Percentiles rank a stretch among this genome's conserved stretches.
Evolutionary conservation across 2,329 filamentous ascomycete genomes (phyloP).

Genomic region (Epicoccum sorghinum): DNA sequence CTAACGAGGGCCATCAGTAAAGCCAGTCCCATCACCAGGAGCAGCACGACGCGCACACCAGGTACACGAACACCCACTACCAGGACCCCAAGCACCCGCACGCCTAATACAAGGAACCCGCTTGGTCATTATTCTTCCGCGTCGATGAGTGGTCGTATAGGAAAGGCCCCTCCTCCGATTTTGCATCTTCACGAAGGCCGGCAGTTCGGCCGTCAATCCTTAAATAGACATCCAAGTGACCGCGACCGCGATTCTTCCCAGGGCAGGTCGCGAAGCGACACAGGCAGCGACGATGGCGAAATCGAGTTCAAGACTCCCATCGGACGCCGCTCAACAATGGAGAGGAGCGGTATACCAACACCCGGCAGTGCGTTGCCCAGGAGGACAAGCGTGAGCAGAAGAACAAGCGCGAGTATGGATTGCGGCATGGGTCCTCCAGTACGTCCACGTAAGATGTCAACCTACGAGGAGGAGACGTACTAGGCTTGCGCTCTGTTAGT

Average conservation of each 20-base stretch:
- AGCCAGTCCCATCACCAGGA: conserved; percentile 64
- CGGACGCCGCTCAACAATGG: conserved; percentile 51
- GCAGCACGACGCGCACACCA: conserved; percentile 69
- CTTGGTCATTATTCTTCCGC: conserved; percentile 61
- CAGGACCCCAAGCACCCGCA: conserved; percentile 57
- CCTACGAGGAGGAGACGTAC: conserved; percentile 62
- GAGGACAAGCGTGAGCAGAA: conserved; percentile 56
- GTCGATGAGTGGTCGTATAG: conserved; percentile 53
- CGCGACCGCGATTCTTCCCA: conserved; percentile 43
- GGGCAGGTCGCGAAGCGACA: conserved; percentile 51
- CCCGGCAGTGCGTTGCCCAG: conserved; percentile 56
- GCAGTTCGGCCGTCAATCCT: conserved; percentile 61
- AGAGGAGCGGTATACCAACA: conserved; percentile 57
- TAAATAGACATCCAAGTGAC: conserved; percentile 62
- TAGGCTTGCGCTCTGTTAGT: conserved; percentile 30
- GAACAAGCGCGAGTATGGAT: conserved; percentile 48
- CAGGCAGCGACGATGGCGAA: conserved; percentile 47
- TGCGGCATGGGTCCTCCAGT: conserved; percentile 55
- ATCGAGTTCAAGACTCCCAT: conserved; percentile 52
- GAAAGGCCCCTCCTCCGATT: conserved; percentile 51
- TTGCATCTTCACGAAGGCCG: conserved; percentile 51
- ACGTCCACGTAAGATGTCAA: conserved; percentile 58
- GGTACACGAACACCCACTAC: conserved; percentile 46
- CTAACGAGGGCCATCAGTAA: conserved; percentile 20
- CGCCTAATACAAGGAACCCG: conserved; percentile 68